Evolutionary conservation across 805 yeast genomes (phyloP).

Genomic region (Myxozyma neglecta): DNA sequence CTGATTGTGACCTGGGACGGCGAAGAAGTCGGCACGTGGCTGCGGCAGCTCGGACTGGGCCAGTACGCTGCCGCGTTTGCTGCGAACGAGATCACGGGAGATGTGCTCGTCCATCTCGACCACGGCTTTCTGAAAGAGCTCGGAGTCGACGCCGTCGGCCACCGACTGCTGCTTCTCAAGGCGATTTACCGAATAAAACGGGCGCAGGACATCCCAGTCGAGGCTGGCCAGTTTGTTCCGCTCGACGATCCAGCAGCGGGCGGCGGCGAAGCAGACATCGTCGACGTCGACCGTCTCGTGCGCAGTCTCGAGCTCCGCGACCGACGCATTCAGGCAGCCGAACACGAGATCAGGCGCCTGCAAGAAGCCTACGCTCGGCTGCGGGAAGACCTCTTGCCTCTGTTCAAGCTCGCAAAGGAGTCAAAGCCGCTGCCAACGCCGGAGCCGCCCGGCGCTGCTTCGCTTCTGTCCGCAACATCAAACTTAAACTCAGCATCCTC

Average conservation of each 20-base stretch:
- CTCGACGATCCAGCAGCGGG: slow-evolving; percentile 25
- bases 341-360: slow-evolving; percentile 45
- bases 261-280: slow-evolving; percentile 38
- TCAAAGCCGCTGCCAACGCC: slow-evolving; percentile 38
- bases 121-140: slow-evolving; percentile 72
- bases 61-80: slow-evolving; percentile 32
- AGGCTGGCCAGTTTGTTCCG: slow-evolving; percentile 33
- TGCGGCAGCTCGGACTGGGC: slow-evolving; percentile 21
- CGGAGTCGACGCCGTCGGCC: slow-evolving; percentile 56
- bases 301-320: slow-evolving; percentile 33
- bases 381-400: slow-evolving; percentile 64
- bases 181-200: slow-evolving; percentile 56
- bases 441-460: too few species aligned
- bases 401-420: slow-evolving; percentile 61
- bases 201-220: slow-evolving; percentile 34
- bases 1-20: slow-evolving; percentile 22
- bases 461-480: slow-evolving; percentile 35
- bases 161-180: slow-evolving; percentile 60
- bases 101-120: slow-evolving; percentile 64
- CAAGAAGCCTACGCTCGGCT: slow-evolving; percentile 47
- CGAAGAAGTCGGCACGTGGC: slow-evolving; percentile 26
- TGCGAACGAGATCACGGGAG: slow-evolving; percentile 68
- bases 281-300: slow-evolving; percentile 26
- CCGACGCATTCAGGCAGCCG: slow-evolving; percentile 39
- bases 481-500: background rate